Conservation (phyloP, 306 rosid genomes). For the Trichosanthes cucumerina region DNA sequence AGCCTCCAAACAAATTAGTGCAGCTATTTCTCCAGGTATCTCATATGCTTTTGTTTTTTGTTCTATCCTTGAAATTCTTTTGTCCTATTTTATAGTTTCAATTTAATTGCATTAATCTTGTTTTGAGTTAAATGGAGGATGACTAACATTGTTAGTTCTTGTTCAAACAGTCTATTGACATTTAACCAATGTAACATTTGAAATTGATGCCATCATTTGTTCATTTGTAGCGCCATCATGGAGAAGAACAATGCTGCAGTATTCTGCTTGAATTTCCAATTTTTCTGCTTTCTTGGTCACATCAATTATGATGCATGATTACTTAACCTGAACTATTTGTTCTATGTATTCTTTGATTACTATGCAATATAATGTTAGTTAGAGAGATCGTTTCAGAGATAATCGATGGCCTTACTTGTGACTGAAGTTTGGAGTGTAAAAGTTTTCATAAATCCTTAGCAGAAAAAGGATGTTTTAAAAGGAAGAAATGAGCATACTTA, state of each 20-base stretch:
- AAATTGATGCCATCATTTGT: neutral
- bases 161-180: neutral
- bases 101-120: neutral
- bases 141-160: neutral
- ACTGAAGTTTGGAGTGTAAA: neutral
- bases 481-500: too few relatives aligned
- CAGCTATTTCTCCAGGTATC: slow-evolving; percentile 47
- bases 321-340: neutral
- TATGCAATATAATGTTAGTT: neutral
- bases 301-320: neutral
- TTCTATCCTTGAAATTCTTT: neutral
- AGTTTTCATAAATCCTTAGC: too few relatives aligned
- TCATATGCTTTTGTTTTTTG: neutral
- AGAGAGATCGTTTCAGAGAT: neutral
- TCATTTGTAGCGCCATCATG: neutral
- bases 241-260: neutral
- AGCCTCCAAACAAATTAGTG: slow-evolving; percentile 42
- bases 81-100: neutral
- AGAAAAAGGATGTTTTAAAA: too few relatives aligned
- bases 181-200: neutral
- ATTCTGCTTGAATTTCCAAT: neutral
- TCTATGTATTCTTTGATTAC: neutral
- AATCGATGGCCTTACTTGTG: neutral
- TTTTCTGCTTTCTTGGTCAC: neutral
- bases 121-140: neutral